Evolutionary conservation across 495 filamentous ascomycete genomes (phyloP).

Genomic region (Cenococcum geophilum): DNA sequence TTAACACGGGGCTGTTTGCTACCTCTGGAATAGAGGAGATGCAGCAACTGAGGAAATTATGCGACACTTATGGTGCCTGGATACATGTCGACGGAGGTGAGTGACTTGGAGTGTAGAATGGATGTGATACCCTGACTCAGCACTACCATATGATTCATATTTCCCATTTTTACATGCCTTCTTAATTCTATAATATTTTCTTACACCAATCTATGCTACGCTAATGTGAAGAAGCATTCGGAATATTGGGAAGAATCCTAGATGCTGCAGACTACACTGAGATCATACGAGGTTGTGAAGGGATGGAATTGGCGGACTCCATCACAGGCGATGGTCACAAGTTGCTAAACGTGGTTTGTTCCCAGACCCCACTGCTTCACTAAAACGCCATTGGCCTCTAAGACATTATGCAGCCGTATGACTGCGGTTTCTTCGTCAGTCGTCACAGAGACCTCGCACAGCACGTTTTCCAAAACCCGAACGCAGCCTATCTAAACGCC

Average conservation of each 20-base stretch:
- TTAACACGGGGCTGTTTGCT: constrained; percentile 84
- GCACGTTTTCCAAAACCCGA: constrained; percentile 73
- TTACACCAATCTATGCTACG: neutral
- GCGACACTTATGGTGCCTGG: constrained; percentile 73
- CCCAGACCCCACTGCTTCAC: constrained; percentile 1
- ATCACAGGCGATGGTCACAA: constrained; percentile 86
- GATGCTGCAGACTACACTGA: constrained; percentile 51
- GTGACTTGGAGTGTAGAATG: constrained; percentile 15
- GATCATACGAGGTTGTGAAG: constrained; percentile 51
- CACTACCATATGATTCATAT: neutral
- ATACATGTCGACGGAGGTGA: constrained; percentile 77
- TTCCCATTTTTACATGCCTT: neutral
- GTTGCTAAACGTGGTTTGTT: constrained; percentile 73
- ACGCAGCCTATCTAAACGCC: constrained; percentile 71
- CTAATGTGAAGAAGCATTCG: constrained; percentile 56
- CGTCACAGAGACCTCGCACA: constrained; percentile 51
- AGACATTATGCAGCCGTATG: constrained; percentile 62
- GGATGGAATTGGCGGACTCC: constrained; percentile 80
- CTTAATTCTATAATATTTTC: neutral
- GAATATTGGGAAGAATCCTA: constrained; percentile 64
- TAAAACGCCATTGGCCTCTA: neutral
- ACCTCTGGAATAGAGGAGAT: constrained; percentile 55
- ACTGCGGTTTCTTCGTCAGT: constrained; percentile 83
- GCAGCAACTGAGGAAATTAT: constrained; percentile 57
- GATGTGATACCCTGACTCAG: neutral